These are phyloP conservation scores for Saccharomycopsis sp. DNA, from an alignment of 805 yeast species.

Conservation along the genomic window DNA sequence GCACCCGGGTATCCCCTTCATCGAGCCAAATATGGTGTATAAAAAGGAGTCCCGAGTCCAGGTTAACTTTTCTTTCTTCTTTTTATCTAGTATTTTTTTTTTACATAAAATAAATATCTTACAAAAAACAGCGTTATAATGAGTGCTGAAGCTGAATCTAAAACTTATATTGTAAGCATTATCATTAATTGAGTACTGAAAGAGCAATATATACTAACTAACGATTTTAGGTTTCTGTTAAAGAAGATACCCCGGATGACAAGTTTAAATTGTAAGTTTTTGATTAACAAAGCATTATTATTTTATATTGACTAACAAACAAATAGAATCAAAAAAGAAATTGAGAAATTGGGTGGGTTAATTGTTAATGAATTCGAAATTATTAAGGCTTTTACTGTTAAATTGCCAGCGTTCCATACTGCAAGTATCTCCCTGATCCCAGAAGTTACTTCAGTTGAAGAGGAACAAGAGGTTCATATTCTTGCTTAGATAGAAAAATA, in stretches of 20 bases:
- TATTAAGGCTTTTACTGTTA: slow-evolving; percentile 60
- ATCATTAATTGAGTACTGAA: too few relatives aligned
- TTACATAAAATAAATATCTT: too few relatives aligned
- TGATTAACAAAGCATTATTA: too few relatives aligned
- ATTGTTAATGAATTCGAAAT: slow-evolving; percentile 54
- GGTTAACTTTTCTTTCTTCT: too few relatives aligned
- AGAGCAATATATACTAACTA: neutral
- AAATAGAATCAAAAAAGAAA: slow-evolving; percentile 38
- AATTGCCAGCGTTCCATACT: slow-evolving; percentile 49
- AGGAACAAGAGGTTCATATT: slow-evolving; percentile 50
- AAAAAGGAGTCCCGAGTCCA: too few relatives aligned
- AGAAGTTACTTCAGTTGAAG: slow-evolving; percentile 54
- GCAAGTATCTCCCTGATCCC: slow-evolving; percentile 40
- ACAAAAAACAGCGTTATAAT: too few relatives aligned
- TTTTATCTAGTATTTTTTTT: too few relatives aligned
- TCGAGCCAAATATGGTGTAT: too few relatives aligned
- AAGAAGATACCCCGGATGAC: slow-evolving; percentile 37
- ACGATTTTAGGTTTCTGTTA: slow-evolving; percentile 33
- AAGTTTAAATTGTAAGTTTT: slow-evolving; percentile 27
- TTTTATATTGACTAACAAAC: slow-evolving; percentile 4
- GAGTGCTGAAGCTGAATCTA: neutral
- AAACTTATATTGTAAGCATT: slow-evolving; percentile 1
- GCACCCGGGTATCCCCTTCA: too few relatives aligned
- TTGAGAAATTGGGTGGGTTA: slow-evolving; percentile 50
- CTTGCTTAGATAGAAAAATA: too few relatives aligned